Percentiles rank a stretch among this genome's conserved stretches.
phyloP scores from a whole-genome alignment of 139 green algal genomes.

The Pycnococcus provasolii region DNA sequence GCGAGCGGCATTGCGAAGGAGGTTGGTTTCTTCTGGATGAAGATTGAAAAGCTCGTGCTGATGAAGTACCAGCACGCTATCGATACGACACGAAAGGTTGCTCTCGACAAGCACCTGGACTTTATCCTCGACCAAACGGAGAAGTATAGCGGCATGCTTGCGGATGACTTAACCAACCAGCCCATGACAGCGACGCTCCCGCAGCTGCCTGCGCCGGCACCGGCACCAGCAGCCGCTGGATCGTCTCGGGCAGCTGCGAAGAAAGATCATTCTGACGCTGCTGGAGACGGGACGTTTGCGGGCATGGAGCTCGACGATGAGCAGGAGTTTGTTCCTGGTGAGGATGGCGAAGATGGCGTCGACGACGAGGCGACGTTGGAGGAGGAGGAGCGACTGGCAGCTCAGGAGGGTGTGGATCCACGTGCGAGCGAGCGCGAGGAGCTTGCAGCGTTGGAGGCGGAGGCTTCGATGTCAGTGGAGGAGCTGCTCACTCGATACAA shows the following conservation, averaged over 20 bases:
- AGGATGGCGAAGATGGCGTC: background rate
- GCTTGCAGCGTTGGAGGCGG: constrained; percentile 53
- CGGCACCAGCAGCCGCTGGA: too few relatives aligned
- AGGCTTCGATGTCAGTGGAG: constrained; percentile 58
- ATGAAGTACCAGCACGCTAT: constrained; percentile 64
- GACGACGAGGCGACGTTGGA: constrained; percentile 67
- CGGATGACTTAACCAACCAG: constrained; percentile 22
- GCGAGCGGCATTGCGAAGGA: constrained; percentile 55
- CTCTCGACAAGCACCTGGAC: constrained; percentile 74
- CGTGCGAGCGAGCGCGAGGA: constrained; percentile 37
- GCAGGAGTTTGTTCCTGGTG: too few relatives aligned
- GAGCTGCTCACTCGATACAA: background rate
- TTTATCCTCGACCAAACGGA: constrained; percentile 92
- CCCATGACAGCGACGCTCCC: constrained; percentile 2
- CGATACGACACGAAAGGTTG: constrained; percentile 54
- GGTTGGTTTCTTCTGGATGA: constrained; percentile 75
- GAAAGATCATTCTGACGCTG: too few relatives aligned
- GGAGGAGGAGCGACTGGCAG: constrained; percentile 50
- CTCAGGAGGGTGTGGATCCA: constrained; percentile 32
- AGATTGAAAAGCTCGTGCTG: constrained; percentile 72
- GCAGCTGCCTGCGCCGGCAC: constrained; percentile 1
- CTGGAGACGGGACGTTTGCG: too few relatives aligned
- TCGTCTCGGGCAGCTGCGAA: too few relatives aligned
- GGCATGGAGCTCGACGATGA: too few relatives aligned
- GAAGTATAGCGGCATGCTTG: constrained; percentile 50